These are phyloP conservation scores for Rutstroemia sydowiana DNA, from an alignment of 2,329 filamentous ascomycete species.

Conservation along the genomic window DNA sequence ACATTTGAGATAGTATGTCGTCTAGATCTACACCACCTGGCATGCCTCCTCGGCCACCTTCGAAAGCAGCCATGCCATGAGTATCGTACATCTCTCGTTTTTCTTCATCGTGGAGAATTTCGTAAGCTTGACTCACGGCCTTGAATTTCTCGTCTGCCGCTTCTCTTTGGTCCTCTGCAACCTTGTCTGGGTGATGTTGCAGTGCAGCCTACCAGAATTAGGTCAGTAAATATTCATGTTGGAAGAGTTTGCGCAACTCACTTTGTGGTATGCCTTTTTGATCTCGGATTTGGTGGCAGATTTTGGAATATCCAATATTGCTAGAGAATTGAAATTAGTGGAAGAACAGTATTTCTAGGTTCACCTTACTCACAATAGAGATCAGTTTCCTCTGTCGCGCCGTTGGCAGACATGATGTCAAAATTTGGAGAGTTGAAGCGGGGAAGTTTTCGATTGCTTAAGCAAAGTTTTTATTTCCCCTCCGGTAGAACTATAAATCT, in stretches of 20 bases:
- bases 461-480: not conserved
- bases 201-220: slow-evolving; percentile 67
- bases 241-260: slow-evolving; percentile 31
- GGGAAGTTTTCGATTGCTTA: not conserved
- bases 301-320: slow-evolving; percentile 69
- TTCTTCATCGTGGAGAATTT: slow-evolving; percentile 93
- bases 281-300: slow-evolving; percentile 71
- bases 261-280: slow-evolving; percentile 95
- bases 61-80: slow-evolving; percentile 94
- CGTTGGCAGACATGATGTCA: slow-evolving; percentile 27
- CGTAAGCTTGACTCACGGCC: slow-evolving; percentile 85
- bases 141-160: slow-evolving; percentile 92
- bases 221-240: slow-evolving; percentile 17
- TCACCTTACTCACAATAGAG: slow-evolving; percentile 48
- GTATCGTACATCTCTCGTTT: slow-evolving; percentile 88
- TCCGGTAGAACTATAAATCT: not conserved
- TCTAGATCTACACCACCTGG: slow-evolving; percentile 73
- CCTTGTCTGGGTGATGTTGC: slow-evolving; percentile 91
- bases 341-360: not conserved
- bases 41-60: slow-evolving; percentile 58
- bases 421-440: slow-evolving; percentile 6
- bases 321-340: slow-evolving; percentile 41
- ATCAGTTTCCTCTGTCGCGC: slow-evolving; percentile 39
- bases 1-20: slow-evolving; percentile 91
- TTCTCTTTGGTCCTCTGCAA: slow-evolving; percentile 74